A percentile compares a stretch with the other conserved stretches of the same genome.
phyloP scores from a whole-genome alignment of 257 asterid species.

The Mentha longifolia region DNA sequence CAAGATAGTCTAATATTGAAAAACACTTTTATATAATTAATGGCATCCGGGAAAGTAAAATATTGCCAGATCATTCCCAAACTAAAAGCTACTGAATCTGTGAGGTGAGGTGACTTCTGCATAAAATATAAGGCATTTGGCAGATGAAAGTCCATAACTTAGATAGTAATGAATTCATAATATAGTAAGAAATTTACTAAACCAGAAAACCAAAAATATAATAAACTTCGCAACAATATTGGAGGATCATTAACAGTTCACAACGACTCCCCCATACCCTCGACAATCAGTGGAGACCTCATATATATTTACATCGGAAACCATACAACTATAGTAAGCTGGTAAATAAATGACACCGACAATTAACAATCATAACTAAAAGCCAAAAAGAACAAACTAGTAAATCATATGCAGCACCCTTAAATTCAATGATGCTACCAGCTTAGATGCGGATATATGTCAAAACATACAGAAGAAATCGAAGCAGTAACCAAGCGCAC shows the following conservation, averaged over 20 bases:
- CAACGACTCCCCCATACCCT: neutral
- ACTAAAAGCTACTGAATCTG: neutral
- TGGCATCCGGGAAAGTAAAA: neutral
- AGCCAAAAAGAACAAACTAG: neutral
- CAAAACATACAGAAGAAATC: neutral
- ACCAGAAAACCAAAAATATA: slow-evolving; percentile 13
- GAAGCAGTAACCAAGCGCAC: slow-evolving; percentile 28
- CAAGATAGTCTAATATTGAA: neutral
- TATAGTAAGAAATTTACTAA: neutral
- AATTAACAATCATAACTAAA: neutral
- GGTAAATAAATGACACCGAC: neutral
- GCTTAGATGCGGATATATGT: neutral
- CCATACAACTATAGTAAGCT: neutral
- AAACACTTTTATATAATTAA: neutral
- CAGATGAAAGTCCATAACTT: neutral
- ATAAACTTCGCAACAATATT: neutral
- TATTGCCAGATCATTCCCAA: neutral
- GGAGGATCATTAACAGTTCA: slow-evolving; percentile 11
- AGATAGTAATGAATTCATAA: neutral
- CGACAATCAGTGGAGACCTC: neutral
- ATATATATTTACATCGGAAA: neutral
- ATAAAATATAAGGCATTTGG: neutral
- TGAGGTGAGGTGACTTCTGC: neutral
- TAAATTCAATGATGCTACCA: neutral
- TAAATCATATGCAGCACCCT: slow-evolving; percentile 2